phyloP scores from a whole-genome alignment of 208 protist species.

The Crithidia mellificae region DNA sequence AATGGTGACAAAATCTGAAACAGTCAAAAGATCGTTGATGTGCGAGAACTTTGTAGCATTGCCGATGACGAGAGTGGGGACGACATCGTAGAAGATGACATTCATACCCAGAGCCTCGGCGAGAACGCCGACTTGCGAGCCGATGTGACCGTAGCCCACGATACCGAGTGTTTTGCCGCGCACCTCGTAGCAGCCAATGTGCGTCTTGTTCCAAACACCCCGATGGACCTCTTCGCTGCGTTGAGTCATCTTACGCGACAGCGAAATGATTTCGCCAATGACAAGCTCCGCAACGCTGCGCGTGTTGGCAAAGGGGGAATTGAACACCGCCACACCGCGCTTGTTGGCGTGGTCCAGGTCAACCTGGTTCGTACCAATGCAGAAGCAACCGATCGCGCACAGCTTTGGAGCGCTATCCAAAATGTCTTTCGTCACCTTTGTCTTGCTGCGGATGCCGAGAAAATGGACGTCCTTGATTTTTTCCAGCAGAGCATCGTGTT shows the following conservation, averaged over 20 bases:
- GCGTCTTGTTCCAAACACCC: constrained; percentile 89
- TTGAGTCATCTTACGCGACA: constrained; percentile 87
- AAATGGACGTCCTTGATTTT: constrained; percentile 88
- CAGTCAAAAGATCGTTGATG: constrained; percentile 76
- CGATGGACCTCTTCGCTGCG: constrained; percentile 88
- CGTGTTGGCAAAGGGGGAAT: constrained; percentile 95
- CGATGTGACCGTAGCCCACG: constrained; percentile 95
- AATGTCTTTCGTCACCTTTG: constrained; percentile 74
- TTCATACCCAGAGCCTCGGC: constrained; percentile 93
- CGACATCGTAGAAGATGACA: constrained; percentile 92
- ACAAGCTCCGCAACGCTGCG: constrained; percentile 94
- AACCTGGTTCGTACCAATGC: constrained; percentile 95
- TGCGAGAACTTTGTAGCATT: constrained; percentile 67
- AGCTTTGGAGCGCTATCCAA: constrained; percentile 78
- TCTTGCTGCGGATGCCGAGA: constrained; percentile 93
- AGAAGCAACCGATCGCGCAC: constrained; percentile 93
- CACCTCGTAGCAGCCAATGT: constrained; percentile 78
- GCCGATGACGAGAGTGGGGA: constrained; percentile 88
- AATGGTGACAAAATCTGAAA: constrained; percentile 91
- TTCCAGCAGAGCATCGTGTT: constrained; percentile 69
- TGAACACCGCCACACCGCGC: constrained; percentile 92
- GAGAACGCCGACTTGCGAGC: constrained; percentile 91
- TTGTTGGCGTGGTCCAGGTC: constrained; percentile 80
- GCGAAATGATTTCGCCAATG: constrained; percentile 89
- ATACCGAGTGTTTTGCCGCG: constrained; percentile 91